These are phyloP conservation scores for Sporothrix euskadiensis DNA, from an alignment of 2,329 filamentous ascomycete species.

Conservation along the genomic window DNA sequence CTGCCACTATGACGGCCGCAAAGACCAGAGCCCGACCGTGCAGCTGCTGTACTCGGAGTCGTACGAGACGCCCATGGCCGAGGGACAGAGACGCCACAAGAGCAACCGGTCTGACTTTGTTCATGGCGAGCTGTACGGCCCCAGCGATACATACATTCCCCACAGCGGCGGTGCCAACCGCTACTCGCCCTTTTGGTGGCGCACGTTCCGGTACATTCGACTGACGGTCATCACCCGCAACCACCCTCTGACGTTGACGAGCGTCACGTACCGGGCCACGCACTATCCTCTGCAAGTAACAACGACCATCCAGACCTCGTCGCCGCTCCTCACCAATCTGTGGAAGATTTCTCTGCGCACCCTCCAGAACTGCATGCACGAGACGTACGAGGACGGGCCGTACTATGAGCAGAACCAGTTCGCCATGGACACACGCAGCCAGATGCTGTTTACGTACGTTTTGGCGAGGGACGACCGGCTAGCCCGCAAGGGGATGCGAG, in stretches of 20 bases:
- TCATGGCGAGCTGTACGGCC: not conserved
- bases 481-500: not conserved
- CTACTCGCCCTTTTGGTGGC: not conserved
- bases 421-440: conserved; percentile 33
- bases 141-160: not conserved
- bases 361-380: conserved; percentile 40
- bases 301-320: not conserved
- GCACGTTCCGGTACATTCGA: not conserved
- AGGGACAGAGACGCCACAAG: not conserved
- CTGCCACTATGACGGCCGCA: not conserved
- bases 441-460: conserved; percentile 37
- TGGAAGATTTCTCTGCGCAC: conserved; percentile 37
- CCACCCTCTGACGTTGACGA: not conserved
- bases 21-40: not conserved
- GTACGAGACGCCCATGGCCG: not conserved
- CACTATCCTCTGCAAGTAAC: not conserved
- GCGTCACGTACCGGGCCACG: not conserved
- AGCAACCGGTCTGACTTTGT: not conserved
- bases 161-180: not conserved
- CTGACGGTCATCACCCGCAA: not conserved
- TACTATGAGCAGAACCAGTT: conserved; percentile 41
- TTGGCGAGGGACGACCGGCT: conserved; percentile 34
- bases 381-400: conserved; percentile 39
- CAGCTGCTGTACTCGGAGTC: not conserved
- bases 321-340: conserved; percentile 4